phyloP scores from a whole-genome alignment of 257 asterid genomes.

The Cynanchum wilfordii region DNA sequence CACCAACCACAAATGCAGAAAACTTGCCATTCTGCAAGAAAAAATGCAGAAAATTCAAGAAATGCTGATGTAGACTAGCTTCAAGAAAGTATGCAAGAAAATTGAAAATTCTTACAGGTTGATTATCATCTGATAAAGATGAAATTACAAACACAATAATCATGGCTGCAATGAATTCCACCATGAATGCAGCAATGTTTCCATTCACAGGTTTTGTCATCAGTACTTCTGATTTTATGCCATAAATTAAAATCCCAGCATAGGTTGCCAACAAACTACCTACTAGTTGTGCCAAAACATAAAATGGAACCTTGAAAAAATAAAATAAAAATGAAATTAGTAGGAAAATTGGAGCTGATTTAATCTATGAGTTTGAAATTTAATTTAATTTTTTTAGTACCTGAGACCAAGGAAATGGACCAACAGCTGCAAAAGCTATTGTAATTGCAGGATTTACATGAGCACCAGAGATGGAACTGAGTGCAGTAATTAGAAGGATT shows the following conservation, averaged over 20 bases:
- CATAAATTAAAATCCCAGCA: slow-evolving; percentile 49
- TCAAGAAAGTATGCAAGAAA: neutral
- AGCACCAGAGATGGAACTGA: slow-evolving; percentile 85
- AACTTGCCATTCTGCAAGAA: slow-evolving; percentile 34
- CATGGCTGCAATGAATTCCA: slow-evolving; percentile 71
- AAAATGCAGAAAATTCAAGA: too few species aligned
- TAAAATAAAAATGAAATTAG: neutral
- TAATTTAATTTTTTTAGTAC: slow-evolving; percentile 22
- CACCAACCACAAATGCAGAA: slow-evolving; percentile 71
- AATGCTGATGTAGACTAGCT: too few species aligned
- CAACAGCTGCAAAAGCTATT: slow-evolving; percentile 62
- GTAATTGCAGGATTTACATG: slow-evolving; percentile 89
- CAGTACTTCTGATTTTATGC: slow-evolving; percentile 49
- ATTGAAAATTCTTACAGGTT: slow-evolving; percentile 39
- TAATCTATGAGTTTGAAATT: neutral
- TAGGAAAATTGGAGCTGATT: neutral
- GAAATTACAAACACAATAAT: slow-evolving; percentile 63
- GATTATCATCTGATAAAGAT: slow-evolving; percentile 41
- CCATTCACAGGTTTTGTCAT: slow-evolving; percentile 68
- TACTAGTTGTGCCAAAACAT: slow-evolving; percentile 64
- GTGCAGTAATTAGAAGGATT: slow-evolving; percentile 49
- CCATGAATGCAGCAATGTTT: slow-evolving; percentile 52
- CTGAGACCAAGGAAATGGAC: slow-evolving; percentile 81
- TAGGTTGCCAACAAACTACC: slow-evolving; percentile 65
- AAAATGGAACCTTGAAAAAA: slow-evolving; percentile 55